A percentile compares a stretch with the other conserved stretches of the same genome.
These are phyloP conservation scores for Salicornia ramosissima DNA, from an alignment of 148 eudicot genomes.

Conservation along the genomic window DNA sequence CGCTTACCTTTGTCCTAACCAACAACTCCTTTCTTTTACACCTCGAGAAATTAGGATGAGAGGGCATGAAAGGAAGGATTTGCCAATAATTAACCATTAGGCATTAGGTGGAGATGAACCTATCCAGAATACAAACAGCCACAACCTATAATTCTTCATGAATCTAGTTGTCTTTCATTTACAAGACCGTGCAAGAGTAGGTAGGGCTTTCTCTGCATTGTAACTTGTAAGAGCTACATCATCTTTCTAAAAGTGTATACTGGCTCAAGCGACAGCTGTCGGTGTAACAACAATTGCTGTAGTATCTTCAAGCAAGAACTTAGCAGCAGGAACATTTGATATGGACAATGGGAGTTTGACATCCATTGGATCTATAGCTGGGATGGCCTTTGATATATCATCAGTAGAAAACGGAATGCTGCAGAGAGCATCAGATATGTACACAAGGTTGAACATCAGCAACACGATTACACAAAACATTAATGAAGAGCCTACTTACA, in stretches of 20 bases:
- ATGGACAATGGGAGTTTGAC: constrained; percentile 58
- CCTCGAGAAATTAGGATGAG: neutral
- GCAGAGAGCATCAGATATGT: constrained; percentile 24
- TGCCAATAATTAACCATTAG: constrained; percentile 12
- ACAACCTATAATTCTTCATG: neutral
- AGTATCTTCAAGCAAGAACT: constrained; percentile 47
- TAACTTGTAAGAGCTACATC: constrained; percentile 11
- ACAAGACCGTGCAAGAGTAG: constrained; percentile 13
- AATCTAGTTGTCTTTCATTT: neutral
- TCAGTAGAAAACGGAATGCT: constrained; percentile 97
- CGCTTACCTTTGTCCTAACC: neutral
- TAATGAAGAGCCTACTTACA: no score
- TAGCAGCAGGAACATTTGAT: constrained; percentile 62
- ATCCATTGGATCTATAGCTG: constrained; percentile 64
- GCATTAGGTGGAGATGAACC: no score
- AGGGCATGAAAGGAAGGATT: neutral
- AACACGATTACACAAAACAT: no score
- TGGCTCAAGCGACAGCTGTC: neutral
- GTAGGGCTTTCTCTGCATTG: neutral
- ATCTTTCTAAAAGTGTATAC: neutral
- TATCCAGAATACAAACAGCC: neutral
- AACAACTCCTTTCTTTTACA: neutral
- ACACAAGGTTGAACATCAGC: neutral
- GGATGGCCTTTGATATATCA: constrained; percentile 93
- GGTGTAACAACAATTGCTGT: constrained; percentile 9